A percentile compares a stretch with the other conserved stretches of the same genome.
These are phyloP conservation scores for Phytophthora quininea DNA, from an alignment of 352 stramenopile species.

Conservation along the genomic window DNA sequence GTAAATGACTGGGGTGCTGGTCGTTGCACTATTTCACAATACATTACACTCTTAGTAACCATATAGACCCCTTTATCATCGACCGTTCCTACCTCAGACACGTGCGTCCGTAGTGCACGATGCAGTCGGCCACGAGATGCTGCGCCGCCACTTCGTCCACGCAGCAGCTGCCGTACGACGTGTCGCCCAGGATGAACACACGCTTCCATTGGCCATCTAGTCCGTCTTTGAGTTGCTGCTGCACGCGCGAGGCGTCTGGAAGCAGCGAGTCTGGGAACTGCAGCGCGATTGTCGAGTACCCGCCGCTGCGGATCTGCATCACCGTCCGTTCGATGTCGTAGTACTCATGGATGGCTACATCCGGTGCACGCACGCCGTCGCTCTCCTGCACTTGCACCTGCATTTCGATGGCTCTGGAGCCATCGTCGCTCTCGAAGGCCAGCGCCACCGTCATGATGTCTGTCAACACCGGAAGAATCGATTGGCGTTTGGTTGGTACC, in stretches of 20 bases:
- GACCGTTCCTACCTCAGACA: conserved; percentile 71
- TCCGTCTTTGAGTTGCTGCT: conserved; percentile 71
- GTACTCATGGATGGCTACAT: conserved; percentile 54
- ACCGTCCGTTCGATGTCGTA: conserved; percentile 74
- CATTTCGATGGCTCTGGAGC: conserved; percentile 74
- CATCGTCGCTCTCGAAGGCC: conserved; percentile 84
- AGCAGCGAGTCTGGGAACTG: conserved; percentile 96
- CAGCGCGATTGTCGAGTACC: conserved; percentile 86
- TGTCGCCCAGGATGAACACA: conserved; percentile 96
- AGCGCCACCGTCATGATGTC: conserved; percentile 67
- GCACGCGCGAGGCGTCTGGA: conserved; percentile 85
- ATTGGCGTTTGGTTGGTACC: too few relatives aligned
- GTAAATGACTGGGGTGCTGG: conserved; percentile 91
- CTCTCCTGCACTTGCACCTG: conserved; percentile 60
- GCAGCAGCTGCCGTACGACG: conserved; percentile 95
- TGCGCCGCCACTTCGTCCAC: conserved; percentile 95
- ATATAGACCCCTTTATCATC: not conserved
- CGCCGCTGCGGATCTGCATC: conserved; percentile 59
- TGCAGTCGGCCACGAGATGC: conserved; percentile 93
- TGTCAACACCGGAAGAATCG: conserved; percentile 10
- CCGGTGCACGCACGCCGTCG: conserved; percentile 53
- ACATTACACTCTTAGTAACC: not conserved
- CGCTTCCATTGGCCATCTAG: conserved; percentile 56
- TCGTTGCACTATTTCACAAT: conserved; percentile 55
- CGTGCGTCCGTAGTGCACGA: conserved; percentile 96